phyloP scores from a whole-genome alignment of 148 eudicot species.

The Rhododendron kiyosumense region DNA sequence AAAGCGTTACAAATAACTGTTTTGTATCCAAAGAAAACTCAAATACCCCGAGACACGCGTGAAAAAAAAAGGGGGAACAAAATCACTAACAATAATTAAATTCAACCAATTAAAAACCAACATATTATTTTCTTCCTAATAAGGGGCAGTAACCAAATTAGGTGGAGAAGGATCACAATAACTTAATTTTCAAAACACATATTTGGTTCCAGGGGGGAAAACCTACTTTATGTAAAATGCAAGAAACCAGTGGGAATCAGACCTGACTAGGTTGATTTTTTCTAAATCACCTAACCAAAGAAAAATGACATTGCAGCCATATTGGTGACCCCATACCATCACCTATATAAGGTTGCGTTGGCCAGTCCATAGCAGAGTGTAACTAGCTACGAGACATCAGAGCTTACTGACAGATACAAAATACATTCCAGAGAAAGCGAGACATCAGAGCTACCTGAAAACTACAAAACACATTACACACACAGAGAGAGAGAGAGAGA shows the following conservation, averaged over 20 bases:
- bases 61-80: no score
- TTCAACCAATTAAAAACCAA: background rate
- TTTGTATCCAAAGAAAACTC: no score
- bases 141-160: background rate
- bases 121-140: background rate
- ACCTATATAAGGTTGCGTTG: constrained; percentile 34
- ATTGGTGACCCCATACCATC: background rate
- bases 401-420: background rate
- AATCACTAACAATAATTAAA: background rate
- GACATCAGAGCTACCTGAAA: no score
- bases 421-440: no score
- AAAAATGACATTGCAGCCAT: constrained; percentile 37
- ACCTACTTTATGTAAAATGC: constrained; percentile 28
- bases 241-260: constrained; percentile 17
- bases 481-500: background rate
- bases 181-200: background rate
- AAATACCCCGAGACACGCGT: no score
- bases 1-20: no score
- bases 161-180: background rate
- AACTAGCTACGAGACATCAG: constrained; percentile 1
- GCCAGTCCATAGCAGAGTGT: constrained; percentile 14
- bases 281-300: constrained; percentile 24
- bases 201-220: background rate
- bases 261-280: background rate
- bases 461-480: no score